A percentile compares a stretch with the other conserved stretches of the same genome.
These are phyloP conservation scores for Antarctomyces pellizariae DNA, from an alignment of 495 filamentous ascomycete species.

Conservation along the genomic window DNA sequence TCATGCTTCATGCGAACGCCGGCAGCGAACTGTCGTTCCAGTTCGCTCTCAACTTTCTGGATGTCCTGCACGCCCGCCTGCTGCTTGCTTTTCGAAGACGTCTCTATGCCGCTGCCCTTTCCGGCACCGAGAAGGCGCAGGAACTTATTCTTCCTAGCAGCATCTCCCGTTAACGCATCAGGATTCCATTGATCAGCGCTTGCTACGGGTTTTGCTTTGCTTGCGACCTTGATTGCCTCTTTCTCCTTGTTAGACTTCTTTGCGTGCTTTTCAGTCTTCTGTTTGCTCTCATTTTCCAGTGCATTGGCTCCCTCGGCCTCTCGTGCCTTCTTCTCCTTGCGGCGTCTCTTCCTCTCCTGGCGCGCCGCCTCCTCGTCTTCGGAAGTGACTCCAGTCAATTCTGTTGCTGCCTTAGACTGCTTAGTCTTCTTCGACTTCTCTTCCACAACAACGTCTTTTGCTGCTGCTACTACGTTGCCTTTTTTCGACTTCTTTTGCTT, in stretches of 20 bases:
- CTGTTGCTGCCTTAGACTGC: slow-evolving; percentile 7
- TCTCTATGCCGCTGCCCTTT: slow-evolving; percentile 12
- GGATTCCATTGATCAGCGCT: slow-evolving; percentile 24
- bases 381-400: slow-evolving; percentile 4
- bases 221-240: slow-evolving; percentile 1
- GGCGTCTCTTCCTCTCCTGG: slow-evolving; percentile 3
- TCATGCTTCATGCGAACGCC: slow-evolving; percentile 36
- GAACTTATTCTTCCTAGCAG: slow-evolving; percentile 29
- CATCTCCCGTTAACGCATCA: slow-evolving; percentile 23
- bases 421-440: slow-evolving; percentile 1
- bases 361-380: slow-evolving; percentile 4
- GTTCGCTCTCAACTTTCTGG: slow-evolving; percentile 23
- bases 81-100: slow-evolving; percentile 3
- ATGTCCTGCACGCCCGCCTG: slow-evolving; percentile 7
- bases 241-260: neutral
- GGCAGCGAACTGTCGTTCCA: slow-evolving; percentile 32
- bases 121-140: slow-evolving; percentile 29
- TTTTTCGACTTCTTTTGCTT: slow-evolving; percentile 4
- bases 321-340: slow-evolving; percentile 9
- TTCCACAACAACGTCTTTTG: neutral
- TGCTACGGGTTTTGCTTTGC: neutral
- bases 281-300: slow-evolving; percentile 3
- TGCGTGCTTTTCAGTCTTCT: slow-evolving; percentile 3
- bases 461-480: neutral
- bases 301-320: slow-evolving; percentile 9